Evolutionary conservation across 495 filamentous ascomycete species (phyloP), one percentile per base, ranked within the genome.

Genomic region (Elasticomyces elasticus): DNA sequence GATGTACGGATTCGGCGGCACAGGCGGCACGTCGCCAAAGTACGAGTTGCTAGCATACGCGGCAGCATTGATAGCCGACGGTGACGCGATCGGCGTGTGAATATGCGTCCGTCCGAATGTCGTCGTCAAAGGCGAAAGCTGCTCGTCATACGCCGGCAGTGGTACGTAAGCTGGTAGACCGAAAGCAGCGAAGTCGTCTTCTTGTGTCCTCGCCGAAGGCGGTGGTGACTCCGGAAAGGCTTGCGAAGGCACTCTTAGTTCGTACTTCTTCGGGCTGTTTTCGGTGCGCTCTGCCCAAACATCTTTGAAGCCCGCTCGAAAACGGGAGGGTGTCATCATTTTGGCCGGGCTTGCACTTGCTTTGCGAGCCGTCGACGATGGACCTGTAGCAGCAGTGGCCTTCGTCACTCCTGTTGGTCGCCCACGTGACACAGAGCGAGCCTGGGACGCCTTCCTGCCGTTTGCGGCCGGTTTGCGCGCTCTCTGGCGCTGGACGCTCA

Each of bases 301-400:
- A 22, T 67, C 65, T 41, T 57, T 61, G 49, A 62, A 54, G 17
- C 55, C 60, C 2, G 54, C 26, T 7, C 59, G 59, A 52, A 62
- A 66, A 41, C 65, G 61, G 19, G 65, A 65, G 6, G 65, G 59
- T 28, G 44, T 62, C 66, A 69, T 66, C 68, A 71, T 71, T 27
- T 60, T 67, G 41, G 57, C 23, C 15, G 60, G 61, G 44, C 58
- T 55, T 45, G 59, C 26, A 30, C 47, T 55, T 50, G 10, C 53
- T 62, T 69, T 65, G 31, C 63, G 62, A 37, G 42, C 53, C 1
- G 52, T 56, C 24, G 58, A 52, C 25, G 33, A 30, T 31, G 53
- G 41, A 24, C 43, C 50, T 27, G 44, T 33, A 23, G 44, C 37
- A 20, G 33, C 44, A 12, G 31, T 49, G 15, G 41, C 24, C 35